Evolutionary conservation across 2,329 filamentous ascomycete species (phyloP).

Genomic region (Aureobasidium namibiae): DNA sequence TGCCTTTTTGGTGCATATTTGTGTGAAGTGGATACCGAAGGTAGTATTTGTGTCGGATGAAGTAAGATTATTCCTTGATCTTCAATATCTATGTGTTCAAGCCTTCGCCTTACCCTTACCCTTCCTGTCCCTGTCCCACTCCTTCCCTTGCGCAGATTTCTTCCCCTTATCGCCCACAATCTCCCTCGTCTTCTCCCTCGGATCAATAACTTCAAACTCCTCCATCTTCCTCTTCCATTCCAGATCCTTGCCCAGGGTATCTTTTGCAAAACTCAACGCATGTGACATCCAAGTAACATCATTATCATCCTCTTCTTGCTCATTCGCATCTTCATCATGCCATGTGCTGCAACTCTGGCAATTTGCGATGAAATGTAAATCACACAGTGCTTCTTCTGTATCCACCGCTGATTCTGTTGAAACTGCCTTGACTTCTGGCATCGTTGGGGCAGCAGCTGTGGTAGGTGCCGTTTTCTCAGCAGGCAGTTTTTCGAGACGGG

Average conservation of each 20-base stretch:
- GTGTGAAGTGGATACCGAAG: too few relatives aligned
- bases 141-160: conserved; percentile 1
- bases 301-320: conserved; percentile 51
- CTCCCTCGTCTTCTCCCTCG: conserved; percentile 56
- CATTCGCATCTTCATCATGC: conserved; percentile 57
- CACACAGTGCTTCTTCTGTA: conserved; percentile 70
- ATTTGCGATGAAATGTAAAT: conserved; percentile 90
- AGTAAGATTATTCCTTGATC: too few relatives aligned
- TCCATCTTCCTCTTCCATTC: conserved; percentile 86
- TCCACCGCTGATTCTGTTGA: conserved; percentile 38
- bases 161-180: conserved; percentile 57
- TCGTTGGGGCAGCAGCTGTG: neutral
- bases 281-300: conserved; percentile 77
- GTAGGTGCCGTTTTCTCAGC: neutral
- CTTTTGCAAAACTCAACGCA: conserved; percentile 75
- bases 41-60: too few relatives aligned
- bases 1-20: neutral
- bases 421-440: neutral
- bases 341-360: conserved; percentile 87
- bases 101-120: neutral
- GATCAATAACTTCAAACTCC: conserved; percentile 85
- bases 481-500: conserved; percentile 54
- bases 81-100: neutral
- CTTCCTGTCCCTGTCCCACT: neutral
- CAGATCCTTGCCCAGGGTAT: conserved; percentile 82